Evolutionary conservation across 768 basidiomycete genomes (phyloP), one percentile per base, ranked within the genome.

Genomic region (Tricholoma terreum): DNA sequence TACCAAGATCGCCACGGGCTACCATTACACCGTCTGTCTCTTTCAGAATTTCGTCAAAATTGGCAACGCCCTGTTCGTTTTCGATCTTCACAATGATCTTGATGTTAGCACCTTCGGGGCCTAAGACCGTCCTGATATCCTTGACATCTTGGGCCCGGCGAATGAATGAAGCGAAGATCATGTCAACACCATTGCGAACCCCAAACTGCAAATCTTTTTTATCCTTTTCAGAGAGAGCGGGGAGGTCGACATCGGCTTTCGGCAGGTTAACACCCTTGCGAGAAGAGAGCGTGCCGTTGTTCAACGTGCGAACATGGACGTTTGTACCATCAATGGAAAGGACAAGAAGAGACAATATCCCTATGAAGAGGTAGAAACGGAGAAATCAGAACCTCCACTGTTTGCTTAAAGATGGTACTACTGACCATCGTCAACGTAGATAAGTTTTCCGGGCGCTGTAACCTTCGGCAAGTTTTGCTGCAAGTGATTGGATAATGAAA

Each of bases 61-160:
- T 98, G 65, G 87, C 85, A 46, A 99, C 92, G 73, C 97, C 97
- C 76, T 99, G 97, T 74, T 98, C 92, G 76, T 99, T 99, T 77
- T 99, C 97, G 63, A 99, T 98, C 77, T 99, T 99, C 77, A 96
- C 94, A 64, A 99, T 98, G 73, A 99, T 94, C 77, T 98, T 98
- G 82, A 99, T 94, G 77, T 77, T 87, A 55, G 93, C 90, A 56
- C 97, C 97, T 52, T 94, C 94, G 33, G 95, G 88, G 49, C 97
- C 97, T 63, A 99, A 87, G 60, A 95, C 92, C 50, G 85, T 81
- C 63, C 94, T 90, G 72, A 99, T 98, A 67, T 97, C 92, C 62
- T 78, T 82, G 69, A 99, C 95, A 71, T 99, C 97, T 65, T 97
- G 83, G 24, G 85, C 96, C 56, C 90, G 87, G 60, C 97, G 94